Evolutionary conservation across 768 basidiomycete genomes (phyloP), one percentile per base, ranked within the genome.

Genomic region (Xerocomus spinulosus): DNA sequence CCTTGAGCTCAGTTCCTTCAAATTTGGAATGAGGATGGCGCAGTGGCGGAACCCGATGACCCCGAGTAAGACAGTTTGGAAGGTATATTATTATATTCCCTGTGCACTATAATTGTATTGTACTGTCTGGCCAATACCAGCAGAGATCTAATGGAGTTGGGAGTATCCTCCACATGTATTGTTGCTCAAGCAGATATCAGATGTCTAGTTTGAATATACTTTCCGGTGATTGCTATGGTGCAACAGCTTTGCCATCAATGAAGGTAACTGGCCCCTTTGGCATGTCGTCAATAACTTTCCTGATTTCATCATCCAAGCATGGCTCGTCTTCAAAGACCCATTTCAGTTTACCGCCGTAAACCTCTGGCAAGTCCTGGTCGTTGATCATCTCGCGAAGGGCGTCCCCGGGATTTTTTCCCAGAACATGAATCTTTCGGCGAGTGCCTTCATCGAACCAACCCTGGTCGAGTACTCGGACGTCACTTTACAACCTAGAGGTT

Each of bases 401-500:
- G 1, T 72, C 60, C 4, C 77, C 78, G 4, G 79, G 77, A 46
- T 84, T 77, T 46, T 73, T 78, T 3, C 82, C 81, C 9, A 92
- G 70, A 28, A 93, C 74, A 58, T 84, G 79, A 26, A 93, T 82
- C 71, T 92, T 92, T 50, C 75, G 74, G 15, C 83, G 78, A 12
- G 87, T 90, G 35, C 78, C 80, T 61, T 85, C 82, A 59, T 91
- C 89, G 63, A 90, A 90, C 83, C 84, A 88, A 23, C 75, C 78
- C 80, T 85, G 55, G 7, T 25, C 34, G 10, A 12, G 28, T 17
- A 37, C 9, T 21, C 17, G 24, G 28, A 21, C 38, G 17, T 38
- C 35, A 32, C 9, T 26, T 18, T 10, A 18, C 4, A 28, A 28
- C 26, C 9, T 7, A 12, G 1, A 5, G 4, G 18, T 28, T 8